Evolutionary conservation across 2,329 filamentous ascomycete species (phyloP).

Genomic region (Phialophora chinensis): DNA sequence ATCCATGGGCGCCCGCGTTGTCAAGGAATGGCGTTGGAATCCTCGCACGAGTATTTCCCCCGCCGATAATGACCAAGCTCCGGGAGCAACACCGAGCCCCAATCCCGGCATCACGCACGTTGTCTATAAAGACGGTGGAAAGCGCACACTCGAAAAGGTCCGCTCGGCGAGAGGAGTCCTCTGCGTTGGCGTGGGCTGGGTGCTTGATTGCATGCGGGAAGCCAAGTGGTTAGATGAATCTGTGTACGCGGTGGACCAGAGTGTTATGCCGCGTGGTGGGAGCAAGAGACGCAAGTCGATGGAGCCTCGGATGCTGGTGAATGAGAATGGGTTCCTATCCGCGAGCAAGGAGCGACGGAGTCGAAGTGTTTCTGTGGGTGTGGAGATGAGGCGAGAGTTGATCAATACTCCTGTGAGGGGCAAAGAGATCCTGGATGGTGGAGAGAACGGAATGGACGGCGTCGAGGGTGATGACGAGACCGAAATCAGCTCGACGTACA

Average conservation of each 20-base stretch:
- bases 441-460: conserved; percentile 7
- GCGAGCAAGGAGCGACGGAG: conserved; percentile 27
- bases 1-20: conserved; percentile 80
- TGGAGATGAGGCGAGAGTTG: conserved; percentile 26
- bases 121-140: conserved; percentile 85
- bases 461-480: conserved; percentile 18
- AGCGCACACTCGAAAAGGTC: conserved; percentile 81
- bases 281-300: conserved; percentile 78
- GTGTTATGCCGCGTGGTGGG: conserved; percentile 71
- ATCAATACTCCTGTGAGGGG: conserved; percentile 33
- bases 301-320: conserved; percentile 74
- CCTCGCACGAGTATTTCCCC: conserved; percentile 52
- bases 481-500: conserved; percentile 32
- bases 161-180: conserved; percentile 75
- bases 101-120: conserved; percentile 84
- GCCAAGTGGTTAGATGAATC: conserved; percentile 77
- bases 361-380: conserved; percentile 14
- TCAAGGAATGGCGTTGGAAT: conserved; percentile 78
- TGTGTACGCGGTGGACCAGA: conserved; percentile 71
- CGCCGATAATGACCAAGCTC: conserved; percentile 42
- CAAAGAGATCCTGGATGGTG: conserved; percentile 1
- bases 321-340: conserved; percentile 70
- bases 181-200: conserved; percentile 87
- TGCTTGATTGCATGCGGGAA: conserved; percentile 80
- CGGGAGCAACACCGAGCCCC: conserved; percentile 40